phyloP scores from a whole-genome alignment of 306 rosid species.

The Albizia julibrissin region DNA sequence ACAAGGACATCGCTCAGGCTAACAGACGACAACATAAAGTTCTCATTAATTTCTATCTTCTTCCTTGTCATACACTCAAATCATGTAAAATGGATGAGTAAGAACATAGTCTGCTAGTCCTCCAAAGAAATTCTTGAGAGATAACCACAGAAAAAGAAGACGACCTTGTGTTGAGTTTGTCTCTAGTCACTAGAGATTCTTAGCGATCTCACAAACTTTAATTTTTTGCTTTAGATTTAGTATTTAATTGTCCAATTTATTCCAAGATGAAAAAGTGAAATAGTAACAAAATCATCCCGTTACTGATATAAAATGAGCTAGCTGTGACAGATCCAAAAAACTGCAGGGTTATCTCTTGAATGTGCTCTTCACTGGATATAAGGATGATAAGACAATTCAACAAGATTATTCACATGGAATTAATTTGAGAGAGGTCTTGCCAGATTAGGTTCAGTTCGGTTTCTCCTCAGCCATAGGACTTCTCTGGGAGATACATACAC shows the following conservation, averaged over 20 bases:
- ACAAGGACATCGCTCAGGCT: constrained; percentile 14
- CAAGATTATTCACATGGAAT: too few relatives aligned
- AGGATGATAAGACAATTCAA: too few relatives aligned
- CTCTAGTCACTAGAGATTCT: background rate
- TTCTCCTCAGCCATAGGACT: too few relatives aligned
- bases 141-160: background rate
- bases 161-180: background rate
- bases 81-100: background rate
- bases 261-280: background rate
- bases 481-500: too few relatives aligned
- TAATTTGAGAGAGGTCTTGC: too few relatives aligned
- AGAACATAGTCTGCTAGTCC: background rate
- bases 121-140: background rate
- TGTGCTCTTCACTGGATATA: too few relatives aligned
- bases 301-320: background rate
- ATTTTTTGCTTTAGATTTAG: background rate
- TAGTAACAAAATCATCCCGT: background rate
- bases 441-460: too few relatives aligned
- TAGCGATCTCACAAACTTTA: background rate
- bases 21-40: constrained; percentile 32
- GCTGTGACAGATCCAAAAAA: background rate
- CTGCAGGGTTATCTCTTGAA: background rate
- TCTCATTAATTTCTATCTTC: background rate
- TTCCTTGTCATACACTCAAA: background rate
- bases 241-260: background rate